Conservation (phyloP, 2,329 filamentous ascomycete genomes). For the Canariomyces notabilis region DNA sequence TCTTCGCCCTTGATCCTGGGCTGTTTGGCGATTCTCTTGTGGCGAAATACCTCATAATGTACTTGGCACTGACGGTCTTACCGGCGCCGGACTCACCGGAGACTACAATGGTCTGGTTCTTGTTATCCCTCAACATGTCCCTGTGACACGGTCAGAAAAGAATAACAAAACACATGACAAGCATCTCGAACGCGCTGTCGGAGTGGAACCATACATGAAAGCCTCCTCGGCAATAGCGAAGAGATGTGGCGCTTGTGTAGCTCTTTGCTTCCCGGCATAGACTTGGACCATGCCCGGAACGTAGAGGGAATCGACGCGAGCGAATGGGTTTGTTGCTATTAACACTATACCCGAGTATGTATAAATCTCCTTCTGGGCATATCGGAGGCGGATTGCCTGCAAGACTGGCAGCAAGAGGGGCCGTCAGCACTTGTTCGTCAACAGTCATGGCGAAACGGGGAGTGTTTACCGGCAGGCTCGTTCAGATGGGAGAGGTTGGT, state of each 20-base stretch:
- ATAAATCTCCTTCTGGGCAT: slow-evolving; percentile 98
- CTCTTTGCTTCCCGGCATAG: slow-evolving; percentile 93
- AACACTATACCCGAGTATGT: slow-evolving; percentile 98
- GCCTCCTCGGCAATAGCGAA: slow-evolving; percentile 99
- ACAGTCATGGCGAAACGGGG: not conserved
- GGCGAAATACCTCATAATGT: slow-evolving; percentile 99
- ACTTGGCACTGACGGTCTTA: slow-evolving; percentile 98
- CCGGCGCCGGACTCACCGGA: slow-evolving; percentile 98
- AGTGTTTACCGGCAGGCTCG: slow-evolving; percentile 79
- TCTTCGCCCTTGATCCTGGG: slow-evolving; percentile 69
- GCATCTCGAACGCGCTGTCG: not conserved
- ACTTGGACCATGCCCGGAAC: slow-evolving; percentile 99
- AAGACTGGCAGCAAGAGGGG: slow-evolving; percentile 57
- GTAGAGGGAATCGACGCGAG: slow-evolving; percentile 94
- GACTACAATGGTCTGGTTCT: slow-evolving; percentile 98
- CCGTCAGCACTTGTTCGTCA: slow-evolving; percentile 17
- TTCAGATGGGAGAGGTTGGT: slow-evolving; percentile 97
- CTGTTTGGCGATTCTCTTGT: slow-evolving; percentile 92
- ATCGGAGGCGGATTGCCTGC: slow-evolving; percentile 94
- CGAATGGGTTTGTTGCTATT: slow-evolving; percentile 97
- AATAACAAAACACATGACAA: not conserved
- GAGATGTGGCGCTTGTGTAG: slow-evolving; percentile 93
- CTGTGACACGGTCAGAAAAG: slow-evolving; percentile 50
- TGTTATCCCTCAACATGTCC: slow-evolving; percentile 92
- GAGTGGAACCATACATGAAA: slow-evolving; percentile 64